phyloP scores from a whole-genome alignment of 768 basidiomycete genomes.

The Mycena pura region DNA sequence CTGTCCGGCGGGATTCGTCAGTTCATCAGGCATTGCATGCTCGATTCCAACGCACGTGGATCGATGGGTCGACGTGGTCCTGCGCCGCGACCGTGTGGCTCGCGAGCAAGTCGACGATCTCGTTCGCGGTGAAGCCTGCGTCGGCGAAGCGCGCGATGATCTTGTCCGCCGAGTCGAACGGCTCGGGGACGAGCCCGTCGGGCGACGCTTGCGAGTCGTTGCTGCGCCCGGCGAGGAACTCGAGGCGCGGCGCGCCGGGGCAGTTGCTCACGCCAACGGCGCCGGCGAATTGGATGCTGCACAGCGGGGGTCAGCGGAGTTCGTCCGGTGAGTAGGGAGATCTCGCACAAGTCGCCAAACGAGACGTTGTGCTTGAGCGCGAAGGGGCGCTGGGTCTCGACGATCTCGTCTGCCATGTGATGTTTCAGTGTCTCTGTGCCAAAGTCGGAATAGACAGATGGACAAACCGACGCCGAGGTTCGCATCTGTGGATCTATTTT shows the following conservation, averaged over 20 bases:
- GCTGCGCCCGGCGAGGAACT: slow-evolving; percentile 46
- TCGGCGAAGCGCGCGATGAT: slow-evolving; percentile 41
- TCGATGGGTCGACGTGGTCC: slow-evolving; percentile 31
- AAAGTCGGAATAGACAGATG: too few species aligned
- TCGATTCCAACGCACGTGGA: slow-evolving; percentile 26
- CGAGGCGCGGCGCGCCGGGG: slow-evolving; percentile 45
- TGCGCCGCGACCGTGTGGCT: slow-evolving; percentile 37
- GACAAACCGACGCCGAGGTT: slow-evolving; percentile 28
- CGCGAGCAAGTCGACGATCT: slow-evolving; percentile 42
- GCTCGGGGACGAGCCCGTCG: slow-evolving; percentile 42
- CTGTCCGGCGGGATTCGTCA: slow-evolving; percentile 17
- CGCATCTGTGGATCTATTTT: too few species aligned
- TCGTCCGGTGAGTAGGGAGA: too few species aligned
- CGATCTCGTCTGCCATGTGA: slow-evolving; percentile 42
- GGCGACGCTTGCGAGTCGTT: slow-evolving; percentile 35
- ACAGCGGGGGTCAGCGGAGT: slow-evolving; percentile 33
- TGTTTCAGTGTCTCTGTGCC: too few species aligned
- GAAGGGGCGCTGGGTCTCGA: slow-evolving; percentile 37
- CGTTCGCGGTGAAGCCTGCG: slow-evolving; percentile 40
- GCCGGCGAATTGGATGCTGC: slow-evolving; percentile 42
- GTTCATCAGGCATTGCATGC: neutral
- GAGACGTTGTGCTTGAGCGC: slow-evolving; percentile 38
- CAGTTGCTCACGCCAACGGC: slow-evolving; percentile 45
- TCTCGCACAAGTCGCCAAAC: slow-evolving; percentile 45
- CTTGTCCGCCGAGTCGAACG: slow-evolving; percentile 33